Percentiles rank a stretch among this genome's conserved stretches.
These are phyloP conservation scores for Colletotrichum nymphaeae DNA, from an alignment of 2,329 filamentous ascomycete genomes.

Conservation along the genomic window DNA sequence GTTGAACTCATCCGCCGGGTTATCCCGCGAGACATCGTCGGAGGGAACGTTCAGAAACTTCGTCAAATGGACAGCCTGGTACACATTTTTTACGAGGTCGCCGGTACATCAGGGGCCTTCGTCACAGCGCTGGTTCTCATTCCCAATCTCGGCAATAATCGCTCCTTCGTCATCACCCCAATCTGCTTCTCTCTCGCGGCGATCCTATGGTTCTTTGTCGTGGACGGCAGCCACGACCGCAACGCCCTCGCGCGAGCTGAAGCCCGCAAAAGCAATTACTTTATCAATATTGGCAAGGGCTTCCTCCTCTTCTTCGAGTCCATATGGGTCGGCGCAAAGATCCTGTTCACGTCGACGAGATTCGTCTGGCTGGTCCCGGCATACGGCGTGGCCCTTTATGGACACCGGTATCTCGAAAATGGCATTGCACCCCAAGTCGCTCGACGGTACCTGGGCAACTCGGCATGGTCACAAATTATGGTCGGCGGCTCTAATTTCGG, in stretches of 20 bases:
- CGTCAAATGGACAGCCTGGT: constrained; percentile 57
- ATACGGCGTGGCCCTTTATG: constrained; percentile 61
- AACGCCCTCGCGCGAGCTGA: constrained; percentile 38
- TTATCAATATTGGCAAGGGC: constrained; percentile 11
- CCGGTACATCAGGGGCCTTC: constrained; percentile 59
- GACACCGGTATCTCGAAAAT: constrained; percentile 62
- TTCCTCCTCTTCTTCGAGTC: constrained; percentile 47
- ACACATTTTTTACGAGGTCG: constrained; percentile 46
- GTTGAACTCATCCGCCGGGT: constrained; percentile 62
- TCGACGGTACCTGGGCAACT: constrained; percentile 57
- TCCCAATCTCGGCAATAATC: constrained; percentile 61
- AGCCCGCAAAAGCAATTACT: constrained; percentile 24
- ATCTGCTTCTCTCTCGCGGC: constrained; percentile 57
- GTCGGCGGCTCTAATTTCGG: constrained; percentile 63
- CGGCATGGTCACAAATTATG: constrained; percentile 62
- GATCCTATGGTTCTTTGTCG: constrained; percentile 58
- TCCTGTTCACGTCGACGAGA: constrained; percentile 58
- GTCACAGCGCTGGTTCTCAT: constrained; percentile 62
- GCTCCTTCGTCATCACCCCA: constrained; percentile 62
- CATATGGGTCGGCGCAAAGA: constrained; percentile 56
- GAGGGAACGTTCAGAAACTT: constrained; percentile 61
- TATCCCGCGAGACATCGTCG: constrained; percentile 63
- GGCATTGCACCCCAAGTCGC: constrained; percentile 58
- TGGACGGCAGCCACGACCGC: constrained; percentile 49
- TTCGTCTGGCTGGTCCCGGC: constrained; percentile 62